Conservation (phyloP, 257 asterid genomes). For the Nicotiana knightiana region DNA sequence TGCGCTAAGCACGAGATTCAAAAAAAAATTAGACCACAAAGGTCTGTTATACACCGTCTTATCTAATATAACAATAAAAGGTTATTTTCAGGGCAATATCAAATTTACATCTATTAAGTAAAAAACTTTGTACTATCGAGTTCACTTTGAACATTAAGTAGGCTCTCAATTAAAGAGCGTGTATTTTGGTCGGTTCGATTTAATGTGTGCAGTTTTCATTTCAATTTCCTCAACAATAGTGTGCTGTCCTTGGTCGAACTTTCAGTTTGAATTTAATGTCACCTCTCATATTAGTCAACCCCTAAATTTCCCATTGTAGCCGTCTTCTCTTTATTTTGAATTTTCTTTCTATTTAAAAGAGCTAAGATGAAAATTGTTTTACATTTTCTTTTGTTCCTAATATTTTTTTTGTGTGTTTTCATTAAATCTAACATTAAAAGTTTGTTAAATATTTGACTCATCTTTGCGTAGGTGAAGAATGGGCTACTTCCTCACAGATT, state of each 20-base stretch:
- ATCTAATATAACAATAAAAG: fast-evolving
- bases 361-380: neutral
- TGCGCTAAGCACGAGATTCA: fast-evolving
- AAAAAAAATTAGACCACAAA: fast-evolving
- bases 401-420: too few relatives aligned
- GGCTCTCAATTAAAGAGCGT: neutral
- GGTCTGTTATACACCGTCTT: fast-evolving
- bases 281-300: neutral
- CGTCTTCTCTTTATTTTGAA: neutral
- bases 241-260: neutral
- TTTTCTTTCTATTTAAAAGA: neutral
- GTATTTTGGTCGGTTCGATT: neutral
- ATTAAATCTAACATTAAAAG: too few relatives aligned
- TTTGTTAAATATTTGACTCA: too few relatives aligned
- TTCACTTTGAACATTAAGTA: too few relatives aligned
- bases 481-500: too few relatives aligned
- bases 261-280: neutral
- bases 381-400: too few relatives aligned
- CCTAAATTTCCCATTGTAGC: neutral
- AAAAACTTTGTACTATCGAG: too few relatives aligned
- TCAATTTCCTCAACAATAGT: neutral
- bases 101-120: too few relatives aligned
- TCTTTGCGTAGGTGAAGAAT: too few relatives aligned
- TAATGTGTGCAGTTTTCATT: neutral
- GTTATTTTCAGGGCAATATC: too few relatives aligned